Percentiles rank a stretch among this genome's conserved stretches.
Evolutionary conservation across 2,329 filamentous ascomycete species (phyloP).

Genomic region (Raffaelea deltoideospora): DNA sequence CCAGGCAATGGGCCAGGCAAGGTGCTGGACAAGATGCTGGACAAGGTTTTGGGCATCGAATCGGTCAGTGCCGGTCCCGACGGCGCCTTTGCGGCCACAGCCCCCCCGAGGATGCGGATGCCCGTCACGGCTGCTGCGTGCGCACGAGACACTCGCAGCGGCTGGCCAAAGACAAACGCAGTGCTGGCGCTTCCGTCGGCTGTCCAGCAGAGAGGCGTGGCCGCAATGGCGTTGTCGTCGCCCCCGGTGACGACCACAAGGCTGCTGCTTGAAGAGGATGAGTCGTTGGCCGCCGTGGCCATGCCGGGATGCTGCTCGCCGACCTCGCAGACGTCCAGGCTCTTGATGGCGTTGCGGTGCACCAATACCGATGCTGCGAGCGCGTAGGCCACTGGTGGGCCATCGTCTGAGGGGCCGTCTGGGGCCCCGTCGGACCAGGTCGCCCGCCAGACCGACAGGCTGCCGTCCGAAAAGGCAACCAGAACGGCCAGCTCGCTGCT

Average conservation of each 20-base stretch:
- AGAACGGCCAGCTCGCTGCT: slow-evolving; percentile 33
- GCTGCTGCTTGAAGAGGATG: slow-evolving; percentile 11
- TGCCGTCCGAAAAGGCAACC: slow-evolving; percentile 71
- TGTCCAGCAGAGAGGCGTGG: slow-evolving; percentile 28
- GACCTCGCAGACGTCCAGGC: slow-evolving; percentile 26
- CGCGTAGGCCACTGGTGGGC: slow-evolving; percentile 2
- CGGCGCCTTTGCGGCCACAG: neutral
- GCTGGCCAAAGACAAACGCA: slow-evolving; percentile 11
- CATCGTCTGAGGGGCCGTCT: neutral
- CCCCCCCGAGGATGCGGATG: slow-evolving; percentile 20
- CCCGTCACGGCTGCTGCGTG: slow-evolving; percentile 62
- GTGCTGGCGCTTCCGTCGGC: neutral
- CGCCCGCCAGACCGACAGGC: slow-evolving; percentile 44
- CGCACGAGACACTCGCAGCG: slow-evolving; percentile 32
- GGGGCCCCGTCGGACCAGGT: neutral
- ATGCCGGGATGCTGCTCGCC: too few relatives aligned
- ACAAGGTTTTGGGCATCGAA: too few relatives aligned
- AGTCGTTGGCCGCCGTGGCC: neutral
- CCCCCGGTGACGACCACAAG: slow-evolving; percentile 59
- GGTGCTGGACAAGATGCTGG: too few relatives aligned
- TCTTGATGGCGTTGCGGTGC: slow-evolving; percentile 74
- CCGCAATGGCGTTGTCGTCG: slow-evolving; percentile 69
- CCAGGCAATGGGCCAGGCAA: too few relatives aligned
- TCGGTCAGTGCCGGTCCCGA: slow-evolving; percentile 7
- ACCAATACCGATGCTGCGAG: slow-evolving; percentile 8